Conservation (phyloP, 768 basidiomycete species). For the Pilatotrama ljubarskyi region DNA sequence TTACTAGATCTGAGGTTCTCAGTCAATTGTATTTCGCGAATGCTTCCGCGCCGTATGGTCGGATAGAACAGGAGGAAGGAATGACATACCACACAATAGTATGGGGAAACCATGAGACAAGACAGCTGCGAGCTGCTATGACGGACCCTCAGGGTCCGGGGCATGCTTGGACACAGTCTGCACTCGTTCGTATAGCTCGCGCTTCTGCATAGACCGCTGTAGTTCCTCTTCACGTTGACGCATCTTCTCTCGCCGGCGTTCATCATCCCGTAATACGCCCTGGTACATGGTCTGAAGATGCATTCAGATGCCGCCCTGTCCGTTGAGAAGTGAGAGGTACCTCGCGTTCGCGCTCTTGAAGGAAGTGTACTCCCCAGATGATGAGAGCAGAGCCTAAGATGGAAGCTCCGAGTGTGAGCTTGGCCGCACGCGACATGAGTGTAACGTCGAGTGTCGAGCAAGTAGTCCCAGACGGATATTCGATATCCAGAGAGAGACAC, state of each 20-base stretch:
- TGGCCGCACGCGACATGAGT: slow-evolving; percentile 67
- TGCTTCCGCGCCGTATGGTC: too few relatives aligned
- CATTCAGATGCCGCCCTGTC: background rate
- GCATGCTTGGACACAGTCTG: slow-evolving; percentile 34
- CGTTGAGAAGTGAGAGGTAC: slow-evolving; percentile 41
- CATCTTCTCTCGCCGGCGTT: slow-evolving; percentile 72
- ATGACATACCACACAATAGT: background rate
- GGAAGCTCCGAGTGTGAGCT: slow-evolving; percentile 70
- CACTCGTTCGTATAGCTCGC: slow-evolving; percentile 63
- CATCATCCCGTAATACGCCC: slow-evolving; percentile 89
- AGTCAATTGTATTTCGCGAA: too few relatives aligned
- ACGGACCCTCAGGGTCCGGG: background rate
- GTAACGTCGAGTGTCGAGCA: background rate
- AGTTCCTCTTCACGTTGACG: slow-evolving; percentile 62
- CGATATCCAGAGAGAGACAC: too few relatives aligned
- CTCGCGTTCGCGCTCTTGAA: slow-evolving; percentile 81
- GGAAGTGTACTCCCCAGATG: slow-evolving; percentile 88
- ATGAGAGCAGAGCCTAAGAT: slow-evolving; percentile 63
- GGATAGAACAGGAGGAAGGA: background rate
- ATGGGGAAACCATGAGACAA: background rate
- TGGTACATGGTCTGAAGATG: slow-evolving; percentile 78
- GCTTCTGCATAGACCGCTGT: slow-evolving; percentile 59
- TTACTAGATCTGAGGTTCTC: too few relatives aligned
- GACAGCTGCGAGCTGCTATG: background rate
- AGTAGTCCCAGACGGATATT: background rate